Base-by-base conservation (phyloP, 768 basidiomycete genomes). In the Lactarius evosmus region DNA sequence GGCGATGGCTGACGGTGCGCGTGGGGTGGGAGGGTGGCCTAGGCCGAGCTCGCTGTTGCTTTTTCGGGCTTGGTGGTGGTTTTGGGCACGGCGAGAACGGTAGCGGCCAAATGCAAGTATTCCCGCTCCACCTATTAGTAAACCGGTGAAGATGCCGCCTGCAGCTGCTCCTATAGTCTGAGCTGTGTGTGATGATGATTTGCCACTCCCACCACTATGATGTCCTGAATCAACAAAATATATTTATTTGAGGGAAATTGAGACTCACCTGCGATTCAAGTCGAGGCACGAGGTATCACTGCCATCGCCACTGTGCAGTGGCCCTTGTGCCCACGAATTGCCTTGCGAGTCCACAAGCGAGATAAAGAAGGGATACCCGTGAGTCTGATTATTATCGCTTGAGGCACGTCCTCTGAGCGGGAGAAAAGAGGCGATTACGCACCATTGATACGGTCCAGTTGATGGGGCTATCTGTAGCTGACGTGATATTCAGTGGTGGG, bases 401-500 rank as follows among this genome's bases (percentile, higher is more conserved):
- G 34, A 80, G 69, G 50, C 14, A 53, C 9, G 33, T 49, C 54
- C 14, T 12, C 7, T 40, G 17, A 32, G 22, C 30, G 38, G 1
- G 38, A 17, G 17, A 6, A 1, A 30, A 29, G 16, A 44, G 6
- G 11, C 16, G 19, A 5, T 11, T 0, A 60, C 74, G 53, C 53
- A 76, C 75, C 46, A 76, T 55, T 2, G 74, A 67, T n/a, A 86
- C 82, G 1, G 84, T 86, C 85, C 85, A 87, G 59, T 84, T 85
- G 30, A 85, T 77, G 8, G 79, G 66, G 8, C 71, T 74, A 67
- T 69, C 74, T n/a, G 73, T 73, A 7, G 74, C 61, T 1, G 78
- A 78, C 0, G 84, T 83, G 61, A 85, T 79, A 68, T 85, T 85
- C 46, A 78, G 79, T 4, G 85, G 85, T 12, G 86, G 84, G 66